Evolutionary conservation across 2,329 filamentous ascomycete species (phyloP).

Genomic region (Paracoccidioides lutzii): DNA sequence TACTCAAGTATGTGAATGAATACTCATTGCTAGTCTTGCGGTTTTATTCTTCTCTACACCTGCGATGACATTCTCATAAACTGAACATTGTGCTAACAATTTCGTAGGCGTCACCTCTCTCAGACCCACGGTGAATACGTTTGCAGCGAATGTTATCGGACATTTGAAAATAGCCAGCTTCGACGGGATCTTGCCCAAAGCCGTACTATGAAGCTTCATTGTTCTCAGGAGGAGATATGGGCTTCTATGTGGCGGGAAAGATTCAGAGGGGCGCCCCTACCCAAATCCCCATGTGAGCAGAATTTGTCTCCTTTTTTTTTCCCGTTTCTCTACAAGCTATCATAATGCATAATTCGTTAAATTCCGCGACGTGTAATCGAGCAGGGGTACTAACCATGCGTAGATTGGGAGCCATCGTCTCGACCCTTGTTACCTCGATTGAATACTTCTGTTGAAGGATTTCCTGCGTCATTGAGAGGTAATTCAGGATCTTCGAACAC

Average conservation of each 20-base stretch:
- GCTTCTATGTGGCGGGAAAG: not conserved
- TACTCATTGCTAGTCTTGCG: not conserved
- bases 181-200: not conserved
- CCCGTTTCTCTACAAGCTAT: not conserved
- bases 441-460: not conserved
- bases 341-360: not conserved
- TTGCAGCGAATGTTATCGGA: not conserved
- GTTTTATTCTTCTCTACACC: not conserved
- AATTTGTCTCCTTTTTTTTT: not conserved
- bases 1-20: not conserved
- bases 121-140: not conserved
- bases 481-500: not conserved
- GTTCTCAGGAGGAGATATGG: slow-evolving; percentile 1
- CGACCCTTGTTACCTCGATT: not conserved
- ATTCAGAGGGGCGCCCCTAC: not conserved
- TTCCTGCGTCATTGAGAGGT: not conserved
- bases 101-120: not conserved
- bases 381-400: not conserved
- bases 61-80: too few relatives aligned
- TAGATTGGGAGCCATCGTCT: not conserved
- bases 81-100: not conserved
- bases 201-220: not conserved
- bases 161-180: not conserved
- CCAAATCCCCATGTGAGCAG: not conserved
- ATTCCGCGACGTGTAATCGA: not conserved